phyloP scores from a whole-genome alignment of 2,329 filamentous ascomycete species.

The Aspergillus sp. region DNA sequence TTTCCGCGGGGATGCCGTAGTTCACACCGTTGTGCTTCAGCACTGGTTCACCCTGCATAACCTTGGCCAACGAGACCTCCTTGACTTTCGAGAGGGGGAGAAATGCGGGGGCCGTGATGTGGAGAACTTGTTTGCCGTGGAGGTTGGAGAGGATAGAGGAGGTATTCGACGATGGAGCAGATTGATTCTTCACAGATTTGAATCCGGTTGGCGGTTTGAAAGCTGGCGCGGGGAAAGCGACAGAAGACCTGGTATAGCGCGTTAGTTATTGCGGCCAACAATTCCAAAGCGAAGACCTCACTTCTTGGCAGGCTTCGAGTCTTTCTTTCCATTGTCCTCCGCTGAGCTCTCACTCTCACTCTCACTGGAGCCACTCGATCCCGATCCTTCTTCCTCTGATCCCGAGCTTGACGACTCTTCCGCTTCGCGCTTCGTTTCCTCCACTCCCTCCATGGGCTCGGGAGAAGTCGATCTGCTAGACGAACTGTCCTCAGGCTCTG shows the following conservation, averaged over 20 bases:
- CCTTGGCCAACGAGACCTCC: constrained; percentile 38
- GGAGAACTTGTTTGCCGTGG: constrained; percentile 43
- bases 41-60: constrained; percentile 37
- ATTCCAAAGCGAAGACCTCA: constrained; percentile 4
- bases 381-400: constrained; percentile 13
- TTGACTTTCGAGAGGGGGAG: constrained; percentile 42
- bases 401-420: constrained; percentile 14
- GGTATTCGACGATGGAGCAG: constrained; percentile 25
- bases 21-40: constrained; percentile 38
- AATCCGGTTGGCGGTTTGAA: constrained; percentile 43
- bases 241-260: constrained; percentile 3
- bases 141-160: constrained; percentile 34
- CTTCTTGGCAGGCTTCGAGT: constrained; percentile 9
- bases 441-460: constrained; percentile 16
- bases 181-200: constrained; percentile 29
- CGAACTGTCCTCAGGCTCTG: constrained; percentile 12
- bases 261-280: constrained; percentile 1
- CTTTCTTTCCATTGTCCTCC: constrained; percentile 11
- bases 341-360: neutral
- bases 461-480: constrained; percentile 21
- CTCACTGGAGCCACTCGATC: neutral
- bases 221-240: constrained; percentile 22
- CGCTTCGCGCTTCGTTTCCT: constrained; percentile 14
- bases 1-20: constrained; percentile 36
- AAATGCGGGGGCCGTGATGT: constrained; percentile 42